These are phyloP conservation scores for Saccharum hybrid DNA, from an alignment of 202 grass and related monocot genomes.

Conservation along the genomic window DNA sequence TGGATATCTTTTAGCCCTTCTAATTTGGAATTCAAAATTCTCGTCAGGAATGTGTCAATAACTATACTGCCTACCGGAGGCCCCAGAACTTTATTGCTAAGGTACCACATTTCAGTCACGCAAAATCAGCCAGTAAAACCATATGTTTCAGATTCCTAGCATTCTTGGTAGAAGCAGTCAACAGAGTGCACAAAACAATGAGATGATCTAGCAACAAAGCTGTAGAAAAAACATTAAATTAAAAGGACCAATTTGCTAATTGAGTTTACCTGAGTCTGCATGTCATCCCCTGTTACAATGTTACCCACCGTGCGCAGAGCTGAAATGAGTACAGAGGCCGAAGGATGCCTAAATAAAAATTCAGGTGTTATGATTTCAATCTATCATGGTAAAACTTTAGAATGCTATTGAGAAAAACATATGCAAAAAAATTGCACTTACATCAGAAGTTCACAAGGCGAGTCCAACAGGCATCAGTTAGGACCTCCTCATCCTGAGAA, in stretches of 20 bases:
- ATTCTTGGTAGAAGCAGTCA: too few species aligned
- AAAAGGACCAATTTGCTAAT: not conserved
- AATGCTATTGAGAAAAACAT: too few species aligned
- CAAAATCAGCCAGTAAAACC: too few species aligned
- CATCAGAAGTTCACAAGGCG: too few species aligned
- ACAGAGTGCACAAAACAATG: too few species aligned
- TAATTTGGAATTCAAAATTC: too few species aligned
- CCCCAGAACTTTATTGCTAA: too few species aligned
- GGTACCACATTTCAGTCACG: too few species aligned
- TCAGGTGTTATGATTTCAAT: conserved; percentile 19
- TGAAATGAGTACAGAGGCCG: conserved; percentile 85
- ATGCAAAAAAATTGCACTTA: not conserved
- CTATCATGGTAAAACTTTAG: not conserved
- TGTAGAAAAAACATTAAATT: not conserved
- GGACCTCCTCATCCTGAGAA: conserved; percentile 86
- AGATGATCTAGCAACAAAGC: not conserved
- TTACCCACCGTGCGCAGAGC: conserved; percentile 89
- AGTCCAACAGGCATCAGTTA: not conserved
- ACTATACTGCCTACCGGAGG: too few species aligned
- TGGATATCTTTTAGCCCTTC: too few species aligned
- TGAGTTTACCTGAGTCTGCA: conserved; percentile 81
- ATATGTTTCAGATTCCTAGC: too few species aligned
- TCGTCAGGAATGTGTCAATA: too few species aligned
- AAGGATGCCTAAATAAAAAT: conserved; percentile 75
- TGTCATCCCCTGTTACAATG: conserved; percentile 94